Percentiles rank a stretch among this genome's conserved stretches.
Conservation (phyloP, 768 basidiomycete species). For the Tulasnella sp. region DNA sequence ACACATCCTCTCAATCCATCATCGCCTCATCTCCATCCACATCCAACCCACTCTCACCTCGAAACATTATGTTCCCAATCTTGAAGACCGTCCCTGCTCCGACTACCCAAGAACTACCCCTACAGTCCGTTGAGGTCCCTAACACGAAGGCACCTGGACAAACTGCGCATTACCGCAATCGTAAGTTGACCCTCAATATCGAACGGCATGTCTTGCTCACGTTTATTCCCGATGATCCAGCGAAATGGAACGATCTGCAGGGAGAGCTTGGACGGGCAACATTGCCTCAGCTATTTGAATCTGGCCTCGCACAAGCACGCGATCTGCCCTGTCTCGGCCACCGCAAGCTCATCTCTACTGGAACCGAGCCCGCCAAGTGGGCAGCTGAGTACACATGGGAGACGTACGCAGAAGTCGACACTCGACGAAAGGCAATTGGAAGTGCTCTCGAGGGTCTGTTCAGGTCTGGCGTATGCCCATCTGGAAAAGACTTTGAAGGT, state of each 20-base stretch:
- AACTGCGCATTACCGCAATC: slow-evolving; percentile 16
- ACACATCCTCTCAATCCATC: too few species aligned
- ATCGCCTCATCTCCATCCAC: too few species aligned
- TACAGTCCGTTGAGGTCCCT: slow-evolving; percentile 14
- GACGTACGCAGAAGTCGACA: slow-evolving; percentile 64
- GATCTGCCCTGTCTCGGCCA: slow-evolving; percentile 54
- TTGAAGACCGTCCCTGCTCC: neutral
- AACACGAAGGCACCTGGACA: slow-evolving; percentile 15
- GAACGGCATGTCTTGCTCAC: neutral
- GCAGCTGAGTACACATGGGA: slow-evolving; percentile 64
- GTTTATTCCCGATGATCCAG: neutral
- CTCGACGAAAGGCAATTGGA: slow-evolving; percentile 59
- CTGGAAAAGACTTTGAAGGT: slow-evolving; percentile 37
- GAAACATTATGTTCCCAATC: too few species aligned
- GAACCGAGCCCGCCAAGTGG: slow-evolving; percentile 55
- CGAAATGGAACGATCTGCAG: slow-evolving; percentile 15
- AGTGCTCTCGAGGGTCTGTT: slow-evolving; percentile 64
- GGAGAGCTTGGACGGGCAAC: slow-evolving; percentile 16
- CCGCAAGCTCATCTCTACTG: slow-evolving; percentile 53
- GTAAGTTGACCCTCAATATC: slow-evolving; percentile 6
- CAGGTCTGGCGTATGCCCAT: slow-evolving; percentile 46
- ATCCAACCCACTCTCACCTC: too few species aligned
- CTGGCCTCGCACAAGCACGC: slow-evolving; percentile 43
- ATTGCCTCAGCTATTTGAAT: slow-evolving; percentile 47
- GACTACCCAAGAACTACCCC: neutral